Percentiles rank a stretch among this genome's conserved stretches.
Evolutionary conservation across 768 basidiomycete genomes (phyloP).

Genomic region (Suillus placidus): DNA sequence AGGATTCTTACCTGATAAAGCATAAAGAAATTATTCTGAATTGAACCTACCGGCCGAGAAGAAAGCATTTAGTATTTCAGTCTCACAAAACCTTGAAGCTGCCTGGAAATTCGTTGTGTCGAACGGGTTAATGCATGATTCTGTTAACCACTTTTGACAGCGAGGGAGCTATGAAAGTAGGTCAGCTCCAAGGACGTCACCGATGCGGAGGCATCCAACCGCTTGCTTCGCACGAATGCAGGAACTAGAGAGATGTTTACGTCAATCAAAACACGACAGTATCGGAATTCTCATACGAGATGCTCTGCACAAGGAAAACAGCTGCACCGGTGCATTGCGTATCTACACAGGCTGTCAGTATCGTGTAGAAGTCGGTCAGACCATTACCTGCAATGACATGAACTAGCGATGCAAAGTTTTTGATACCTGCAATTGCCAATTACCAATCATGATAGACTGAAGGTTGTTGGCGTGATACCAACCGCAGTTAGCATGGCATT

Average conservation of each 20-base stretch:
- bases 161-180: constrained; percentile 56
- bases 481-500: constrained; percentile 43
- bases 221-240: constrained; percentile 48
- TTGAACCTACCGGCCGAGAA: constrained; percentile 32
- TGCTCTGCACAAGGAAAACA: constrained; percentile 47
- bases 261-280: constrained; percentile 11
- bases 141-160: constrained; percentile 60
- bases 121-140: constrained; percentile 64
- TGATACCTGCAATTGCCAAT: constrained; percentile 39
- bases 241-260: constrained; percentile 23
- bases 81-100: constrained; percentile 66
- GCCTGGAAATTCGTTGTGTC: constrained; percentile 71
- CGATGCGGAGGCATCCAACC: constrained; percentile 26
- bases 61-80: constrained; percentile 37
- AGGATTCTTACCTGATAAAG: constrained; percentile 47
- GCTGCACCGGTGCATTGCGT: constrained; percentile 58
- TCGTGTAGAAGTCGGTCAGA: constrained; percentile 41
- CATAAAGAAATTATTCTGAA: background rate
- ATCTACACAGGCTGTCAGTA: constrained; percentile 48
- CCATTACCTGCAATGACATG: constrained; percentile 43
- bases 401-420: background rate
- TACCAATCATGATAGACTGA: constrained; percentile 53
- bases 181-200: background rate
- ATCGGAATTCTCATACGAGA: constrained; percentile 35
- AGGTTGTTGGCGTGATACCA: constrained; percentile 54